Base-by-base conservation (phyloP, 805 yeast genomes). In the Nakazawaea molendinolei region DNA sequence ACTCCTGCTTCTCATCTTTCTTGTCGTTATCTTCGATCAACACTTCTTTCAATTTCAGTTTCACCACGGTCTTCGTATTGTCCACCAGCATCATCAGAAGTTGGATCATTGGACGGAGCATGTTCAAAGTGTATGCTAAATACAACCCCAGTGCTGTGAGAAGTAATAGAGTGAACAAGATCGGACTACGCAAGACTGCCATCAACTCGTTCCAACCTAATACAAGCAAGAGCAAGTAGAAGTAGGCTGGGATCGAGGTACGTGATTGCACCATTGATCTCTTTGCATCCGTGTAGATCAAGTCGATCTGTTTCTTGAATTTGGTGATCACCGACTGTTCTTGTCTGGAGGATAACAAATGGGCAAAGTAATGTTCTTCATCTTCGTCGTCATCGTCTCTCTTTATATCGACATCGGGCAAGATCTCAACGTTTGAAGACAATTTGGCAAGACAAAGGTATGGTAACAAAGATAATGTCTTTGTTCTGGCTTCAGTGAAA, bases 181-280 rank as follows among this genome's bases (percentile, higher is more conserved):
- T 49, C 35, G 98, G 97, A 53, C 85, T 89, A 44, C 94, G 72
- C 29, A 92, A 52, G 13, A 92, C 74, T 8, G 92, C 81, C 82
- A 87, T 73, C 46, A 92, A 80, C 65, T 92, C 97, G 56, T 89
- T 89, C 96, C 96, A 92, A 8, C 98, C 98, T 16, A 92, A 64
- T 3, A 84, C 76, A 2, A 82, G 56, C 17, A 92, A 61, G 10
- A 90, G 51, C 8, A 76, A 60, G 60, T 86, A 87, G 39, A 92
- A 75, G 65, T 81, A 92, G 45, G 77, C 65, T 4, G 98, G 98
- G 39, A 92, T 81, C 40, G 80, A 78, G 1, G 95, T 76, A 9
- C 77, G 72, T 32, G 81, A 79, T 43, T 79, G 81, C 31, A 87
- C 71, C 36, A 85, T 77, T 3, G 95, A 83, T 45, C 97, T 74